Conservation (phyloP, 495 filamentous ascomycete genomes). For the Neurospora tetrasperma region DNA sequence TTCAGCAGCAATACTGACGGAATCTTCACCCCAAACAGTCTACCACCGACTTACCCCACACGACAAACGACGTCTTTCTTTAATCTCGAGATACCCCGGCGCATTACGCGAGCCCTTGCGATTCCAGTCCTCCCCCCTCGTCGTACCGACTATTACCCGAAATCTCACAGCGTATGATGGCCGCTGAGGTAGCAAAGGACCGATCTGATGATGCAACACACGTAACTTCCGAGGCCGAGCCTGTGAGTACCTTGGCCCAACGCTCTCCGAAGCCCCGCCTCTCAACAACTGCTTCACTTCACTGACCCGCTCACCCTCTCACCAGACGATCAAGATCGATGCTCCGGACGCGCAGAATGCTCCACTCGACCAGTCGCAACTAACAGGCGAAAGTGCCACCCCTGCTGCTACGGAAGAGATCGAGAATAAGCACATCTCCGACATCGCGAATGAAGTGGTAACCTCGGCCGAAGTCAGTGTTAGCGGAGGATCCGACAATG, state of each 20-base stretch:
- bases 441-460: constrained; percentile 38
- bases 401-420: constrained; percentile 27
- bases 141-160: neutral
- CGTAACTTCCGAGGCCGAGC: constrained; percentile 35
- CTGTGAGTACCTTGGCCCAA: constrained; percentile 31
- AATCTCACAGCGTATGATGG: constrained; percentile 44
- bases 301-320: neutral
- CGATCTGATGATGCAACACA: constrained; percentile 39
- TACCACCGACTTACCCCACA: neutral
- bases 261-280: neutral
- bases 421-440: constrained; percentile 41
- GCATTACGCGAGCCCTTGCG: constrained; percentile 11
- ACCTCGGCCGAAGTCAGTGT: constrained; percentile 46
- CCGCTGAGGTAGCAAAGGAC: constrained; percentile 43
- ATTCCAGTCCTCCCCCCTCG: constrained; percentile 10
- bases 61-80: neutral
- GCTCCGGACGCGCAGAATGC: constrained; percentile 34
- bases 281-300: neutral
- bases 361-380: constrained; percentile 23
- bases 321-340: constrained; percentile 24
- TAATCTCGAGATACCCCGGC: constrained; percentile 11
- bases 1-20: neutral
- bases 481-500: constrained; percentile 62
- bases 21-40: neutral
- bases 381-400: constrained; percentile 32